Evolutionary conservation across 192 early-diverging fungal species (phyloP).

Genomic region (Lunasporangiospora selenospora): DNA sequence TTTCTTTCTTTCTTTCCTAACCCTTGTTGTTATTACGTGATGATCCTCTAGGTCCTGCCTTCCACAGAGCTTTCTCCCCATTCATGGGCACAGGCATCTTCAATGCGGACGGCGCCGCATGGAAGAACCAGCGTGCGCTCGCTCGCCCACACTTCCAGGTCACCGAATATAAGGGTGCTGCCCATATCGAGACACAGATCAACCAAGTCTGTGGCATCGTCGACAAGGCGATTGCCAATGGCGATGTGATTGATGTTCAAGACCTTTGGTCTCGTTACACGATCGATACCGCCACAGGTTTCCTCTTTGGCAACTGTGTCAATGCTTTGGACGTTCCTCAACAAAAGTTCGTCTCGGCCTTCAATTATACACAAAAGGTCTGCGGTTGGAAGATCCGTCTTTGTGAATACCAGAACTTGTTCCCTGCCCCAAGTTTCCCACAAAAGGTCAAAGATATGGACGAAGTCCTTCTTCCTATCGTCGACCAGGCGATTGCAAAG

Average conservation of each 20-base stretch:
- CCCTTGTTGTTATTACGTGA: too few relatives aligned
- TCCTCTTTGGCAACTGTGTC: slow-evolving; percentile 44
- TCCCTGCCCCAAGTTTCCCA: slow-evolving; percentile 25
- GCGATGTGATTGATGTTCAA: slow-evolving; percentile 29
- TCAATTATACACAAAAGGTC: slow-evolving; percentile 48
- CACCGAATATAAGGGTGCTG: slow-evolving; percentile 47
- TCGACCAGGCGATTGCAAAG: slow-evolving; percentile 36
- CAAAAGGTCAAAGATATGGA: slow-evolving; percentile 50
- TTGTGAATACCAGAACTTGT: slow-evolving; percentile 33
- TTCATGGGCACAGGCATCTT: slow-evolving; percentile 51
- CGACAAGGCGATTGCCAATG: slow-evolving; percentile 20
- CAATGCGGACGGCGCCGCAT: slow-evolving; percentile 42
- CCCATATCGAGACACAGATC: slow-evolving; percentile 47
- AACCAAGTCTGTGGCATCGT: slow-evolving; percentile 47
- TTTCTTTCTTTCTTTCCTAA: too few relatives aligned
- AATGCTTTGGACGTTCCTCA: slow-evolving; percentile 40
- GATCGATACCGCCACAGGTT: slow-evolving; percentile 42
- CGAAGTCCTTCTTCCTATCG: slow-evolving; percentile 30
- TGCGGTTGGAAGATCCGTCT: slow-evolving; percentile 48
- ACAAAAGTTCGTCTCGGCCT: slow-evolving; percentile 35
- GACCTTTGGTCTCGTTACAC: slow-evolving; percentile 49
- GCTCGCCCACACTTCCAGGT: slow-evolving; percentile 48
- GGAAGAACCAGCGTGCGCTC: slow-evolving; percentile 48
- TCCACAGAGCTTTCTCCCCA: slow-evolving; percentile 44
- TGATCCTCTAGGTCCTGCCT: slow-evolving; percentile 42